A percentile compares a stretch with the other conserved stretches of the same genome.
These are phyloP conservation scores for Penicillium pancosmium DNA, from an alignment of 495 filamentous ascomycete species.

Conservation along the genomic window DNA sequence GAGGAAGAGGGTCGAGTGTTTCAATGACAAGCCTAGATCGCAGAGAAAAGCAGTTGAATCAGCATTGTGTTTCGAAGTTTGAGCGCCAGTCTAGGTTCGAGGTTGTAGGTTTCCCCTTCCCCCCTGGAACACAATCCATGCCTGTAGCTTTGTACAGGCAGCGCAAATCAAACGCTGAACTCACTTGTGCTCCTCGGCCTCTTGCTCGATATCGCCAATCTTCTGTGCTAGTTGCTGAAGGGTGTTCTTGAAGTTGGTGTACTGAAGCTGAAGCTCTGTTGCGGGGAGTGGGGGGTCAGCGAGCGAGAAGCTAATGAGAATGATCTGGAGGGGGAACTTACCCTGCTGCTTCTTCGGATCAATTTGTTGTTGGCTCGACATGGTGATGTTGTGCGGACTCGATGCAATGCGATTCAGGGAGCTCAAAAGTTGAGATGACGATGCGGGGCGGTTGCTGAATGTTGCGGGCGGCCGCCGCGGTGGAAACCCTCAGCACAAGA, in stretches of 20 bases:
- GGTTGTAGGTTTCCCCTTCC: background rate
- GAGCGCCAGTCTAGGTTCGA: background rate
- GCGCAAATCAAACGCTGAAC: slow-evolving; percentile 32
- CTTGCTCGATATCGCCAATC: slow-evolving; percentile 95
- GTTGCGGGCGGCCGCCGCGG: slow-evolving; percentile 17
- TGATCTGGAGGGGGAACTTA: slow-evolving; percentile 34
- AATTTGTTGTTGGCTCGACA: slow-evolving; percentile 51
- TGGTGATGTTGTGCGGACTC: slow-evolving; percentile 26
- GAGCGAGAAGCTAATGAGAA: slow-evolving; percentile 1
- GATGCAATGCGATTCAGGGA: slow-evolving; percentile 16
- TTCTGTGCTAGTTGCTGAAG: slow-evolving; percentile 93
- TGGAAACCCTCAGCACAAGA: background rate
- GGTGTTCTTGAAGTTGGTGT: slow-evolving; percentile 92
- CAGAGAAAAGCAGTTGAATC: slow-evolving; percentile 15
- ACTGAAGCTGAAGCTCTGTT: slow-evolving; percentile 89
- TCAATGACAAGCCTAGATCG: slow-evolving; percentile 84
- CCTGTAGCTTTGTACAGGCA: background rate
- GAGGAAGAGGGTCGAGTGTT: slow-evolving; percentile 79
- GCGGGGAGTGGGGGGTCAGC: slow-evolving; percentile 22
- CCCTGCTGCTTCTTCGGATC: slow-evolving; percentile 83
- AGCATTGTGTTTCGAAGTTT: background rate
- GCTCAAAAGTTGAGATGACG: slow-evolving; percentile 39
- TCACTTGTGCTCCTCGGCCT: slow-evolving; percentile 97
- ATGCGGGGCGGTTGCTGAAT: slow-evolving; percentile 37
- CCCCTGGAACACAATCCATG: background rate